Evolutionary conservation across 345 rosid genomes (phyloP), one percentile per base, ranked within the genome.

Genomic region (Mangifera indica): DNA sequence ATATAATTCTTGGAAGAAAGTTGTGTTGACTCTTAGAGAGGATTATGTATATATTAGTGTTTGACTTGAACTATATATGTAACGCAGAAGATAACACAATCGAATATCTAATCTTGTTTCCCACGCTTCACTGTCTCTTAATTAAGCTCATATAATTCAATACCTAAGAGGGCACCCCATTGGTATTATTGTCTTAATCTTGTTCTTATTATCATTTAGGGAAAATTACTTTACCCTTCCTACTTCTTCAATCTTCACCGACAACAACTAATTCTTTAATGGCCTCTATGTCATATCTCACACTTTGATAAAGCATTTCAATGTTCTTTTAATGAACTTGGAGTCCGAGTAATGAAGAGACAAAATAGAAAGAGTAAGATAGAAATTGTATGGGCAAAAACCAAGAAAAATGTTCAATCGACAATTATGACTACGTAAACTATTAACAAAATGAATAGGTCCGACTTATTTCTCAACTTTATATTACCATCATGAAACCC

Each of bases 171-270:
- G 22, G 11, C 10, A 60, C 60, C 60, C 49, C 60, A 26, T 72
- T 60, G 12, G 11, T 64, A 12, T 26, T 42, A 54, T 34, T 64
- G 13, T 64, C 56, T 37, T 60, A 14, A 22, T 13, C 26, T 44
- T 64, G 70, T 61, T 72, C 59, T 42, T 58, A 56, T 75, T 68
- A 51, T 42, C 73, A 69, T 52, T 57, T n/a, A 67, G 74, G 81
- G 72, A 37, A 75, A 75, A 77, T 77, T 72, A 64, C 71, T 81
- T 81, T 63, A 74, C 62, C 77, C 58, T 22, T 63, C 63, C 49
- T 75, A 62, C 44, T 29, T 53, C 76, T 56, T 72, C 52, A 10
- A 49, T n/a, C 56, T 29, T 29, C 32, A 29, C 29, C 21, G 1
- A 29, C 32, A 56, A 52, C 2, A 1, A 55, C 10, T 18, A 17